Base-by-base conservation (phyloP, 495 filamentous ascomycete species). In the Aspergillus indologenus region DNA sequence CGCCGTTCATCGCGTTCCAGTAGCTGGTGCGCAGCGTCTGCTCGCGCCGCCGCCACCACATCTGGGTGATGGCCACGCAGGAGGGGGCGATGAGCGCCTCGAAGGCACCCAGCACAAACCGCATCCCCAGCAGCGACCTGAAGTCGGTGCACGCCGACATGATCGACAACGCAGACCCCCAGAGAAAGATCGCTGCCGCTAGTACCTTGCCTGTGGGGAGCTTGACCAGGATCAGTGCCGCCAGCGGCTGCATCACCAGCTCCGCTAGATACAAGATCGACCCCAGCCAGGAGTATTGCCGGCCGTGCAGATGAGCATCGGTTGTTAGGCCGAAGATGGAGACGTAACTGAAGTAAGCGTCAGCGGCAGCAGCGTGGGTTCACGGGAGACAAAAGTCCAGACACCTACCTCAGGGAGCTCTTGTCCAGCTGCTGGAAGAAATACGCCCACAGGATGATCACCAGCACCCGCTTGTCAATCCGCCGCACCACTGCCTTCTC, bases 31-130 rank as follows among this genome's bases (percentile, higher is more conserved):
- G 68, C 31, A 79, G 67, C 3, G 81, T 82, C 61, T 85, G 82
- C 63, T 85, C 82, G 17, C 72, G 61, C 26, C 82, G 71, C 44
- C 79, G 68, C 68, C 78, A 85, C 82, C 82, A 85, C 81, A 85
- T 83, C 60, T 81, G 79, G 6, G 79, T 79, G 6, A 83, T 72
- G 3, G 81, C 79, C 14, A 84, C 70, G 59, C 81, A 83, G 18
- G 74, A 76, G 0, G 81, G 81, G 12, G 79, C 68, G 49, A 66
- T 65, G 57, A 67, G 60, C 1, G 68, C 56, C 61, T 88, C 85
- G 61, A 86, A 87, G 18, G 81, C 70, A 5, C 85, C 85, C 5
- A 87, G 71, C 12, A 84, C 65, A 20, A 82, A 83, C 2, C 85
- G 75, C 19, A 81, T 70, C 3, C 72, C 67, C 0, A 83, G 68